These are phyloP conservation scores for Aspergillus costaricaensis DNA, from an alignment of 2,329 filamentous ascomycete genomes.

Conservation along the genomic window DNA sequence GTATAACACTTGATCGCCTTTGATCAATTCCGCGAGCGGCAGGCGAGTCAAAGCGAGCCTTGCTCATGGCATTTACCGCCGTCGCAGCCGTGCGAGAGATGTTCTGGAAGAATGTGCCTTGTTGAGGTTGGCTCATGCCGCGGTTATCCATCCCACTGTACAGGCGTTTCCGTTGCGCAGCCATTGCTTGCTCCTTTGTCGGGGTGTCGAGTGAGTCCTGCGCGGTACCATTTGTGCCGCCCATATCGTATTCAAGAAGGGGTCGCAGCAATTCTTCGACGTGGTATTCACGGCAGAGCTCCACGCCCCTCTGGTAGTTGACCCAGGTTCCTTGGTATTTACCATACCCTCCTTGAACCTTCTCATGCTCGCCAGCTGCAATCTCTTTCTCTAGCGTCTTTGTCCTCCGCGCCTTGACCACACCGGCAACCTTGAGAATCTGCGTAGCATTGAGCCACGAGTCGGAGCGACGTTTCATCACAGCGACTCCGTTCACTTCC, in stretches of 20 bases:
- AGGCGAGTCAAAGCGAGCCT: conserved; percentile 89
- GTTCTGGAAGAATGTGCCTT: conserved; percentile 94
- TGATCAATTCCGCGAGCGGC: conserved; percentile 67
- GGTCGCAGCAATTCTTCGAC: conserved; percentile 52
- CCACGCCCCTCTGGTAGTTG: conserved; percentile 84
- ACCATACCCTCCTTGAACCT: conserved; percentile 96
- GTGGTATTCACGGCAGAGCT: conserved; percentile 79
- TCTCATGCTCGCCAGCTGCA: conserved; percentile 92
- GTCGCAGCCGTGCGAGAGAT: conserved; percentile 92
- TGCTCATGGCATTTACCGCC: conserved; percentile 93
- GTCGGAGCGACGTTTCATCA: conserved; percentile 93
- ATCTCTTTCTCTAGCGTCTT: conserved; percentile 99
- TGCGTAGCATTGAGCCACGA: conserved; percentile 98
- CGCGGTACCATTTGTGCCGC: conserved; percentile 65
- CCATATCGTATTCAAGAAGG: conserved; percentile 53
- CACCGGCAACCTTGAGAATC: conserved; percentile 94
- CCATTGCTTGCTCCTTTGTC: conserved; percentile 98
- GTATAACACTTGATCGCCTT: conserved; percentile 68
- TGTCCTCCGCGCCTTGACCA: conserved; percentile 96
- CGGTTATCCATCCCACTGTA: conserved; percentile 78
- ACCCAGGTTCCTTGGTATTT: conserved; percentile 99
- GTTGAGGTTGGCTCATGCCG: conserved; percentile 60
- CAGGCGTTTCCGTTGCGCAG: conserved; percentile 86
- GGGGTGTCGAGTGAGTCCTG: conserved; percentile 84
- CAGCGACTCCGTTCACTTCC: conserved; percentile 89